A percentile compares a stretch with the other conserved stretches of the same genome.
Conservation (phyloP, 306 rosid genomes). For the Erythrophleum fordii region DNA sequence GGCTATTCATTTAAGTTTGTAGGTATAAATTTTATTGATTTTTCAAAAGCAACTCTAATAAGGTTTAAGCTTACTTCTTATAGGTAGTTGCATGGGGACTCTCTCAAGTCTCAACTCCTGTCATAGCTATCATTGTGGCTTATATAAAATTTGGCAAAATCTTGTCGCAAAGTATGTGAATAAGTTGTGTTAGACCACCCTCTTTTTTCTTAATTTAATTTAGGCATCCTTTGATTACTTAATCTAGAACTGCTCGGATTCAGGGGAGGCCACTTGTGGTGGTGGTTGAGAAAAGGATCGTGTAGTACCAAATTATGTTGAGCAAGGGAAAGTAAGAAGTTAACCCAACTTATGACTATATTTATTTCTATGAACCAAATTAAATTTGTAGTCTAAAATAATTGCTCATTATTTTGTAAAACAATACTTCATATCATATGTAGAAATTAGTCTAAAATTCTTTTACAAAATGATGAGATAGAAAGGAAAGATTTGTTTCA, state of each 20-base stretch:
- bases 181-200: not conserved
- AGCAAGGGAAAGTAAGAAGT: conserved; percentile 70
- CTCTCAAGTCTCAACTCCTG: not conserved
- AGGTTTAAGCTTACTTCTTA: not conserved
- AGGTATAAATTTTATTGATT: conserved; percentile 7
- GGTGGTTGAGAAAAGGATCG: conserved; percentile 79
- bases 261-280: conserved; percentile 81
- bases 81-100: too few relatives aligned
- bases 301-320: conserved; percentile 68
- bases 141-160: not conserved
- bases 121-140: not conserved
- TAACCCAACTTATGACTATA: conserved; percentile 25
- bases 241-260: conserved; percentile 65
- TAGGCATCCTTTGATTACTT: not conserved
- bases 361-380: conserved; percentile 20
- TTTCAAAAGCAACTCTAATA: too few relatives aligned
- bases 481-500: too few relatives aligned
- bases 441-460: too few relatives aligned
- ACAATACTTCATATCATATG: not conserved
- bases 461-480: too few relatives aligned
- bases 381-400: conserved; percentile 8
- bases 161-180: not conserved
- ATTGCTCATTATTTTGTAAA: conserved; percentile 20
- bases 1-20: conserved; percentile 13
- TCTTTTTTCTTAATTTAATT: not conserved